Evolutionary conservation across 352 stramenopile species (phyloP).

Genomic region (Blastocystis sp.): DNA sequence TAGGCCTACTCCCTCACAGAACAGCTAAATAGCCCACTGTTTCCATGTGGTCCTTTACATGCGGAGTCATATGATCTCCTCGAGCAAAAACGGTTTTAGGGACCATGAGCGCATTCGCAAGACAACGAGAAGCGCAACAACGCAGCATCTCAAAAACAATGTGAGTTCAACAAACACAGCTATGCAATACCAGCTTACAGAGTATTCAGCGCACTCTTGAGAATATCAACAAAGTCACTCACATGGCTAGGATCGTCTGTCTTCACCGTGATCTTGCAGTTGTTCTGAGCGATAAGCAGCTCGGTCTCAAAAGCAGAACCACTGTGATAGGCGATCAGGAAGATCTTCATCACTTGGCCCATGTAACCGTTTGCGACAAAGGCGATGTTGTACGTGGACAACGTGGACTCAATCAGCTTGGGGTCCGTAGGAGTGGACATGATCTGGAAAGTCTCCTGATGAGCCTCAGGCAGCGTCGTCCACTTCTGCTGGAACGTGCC

Average conservation of each 20-base stretch:
- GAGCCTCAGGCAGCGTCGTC: conserved; percentile 50
- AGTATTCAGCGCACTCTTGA: conserved; percentile 53
- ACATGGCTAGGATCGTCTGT: conserved; percentile 22
- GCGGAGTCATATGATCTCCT: not conserved
- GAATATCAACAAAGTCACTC: conserved; percentile 57
- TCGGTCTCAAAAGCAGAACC: conserved; percentile 36
- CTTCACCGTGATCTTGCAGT: conserved; percentile 63
- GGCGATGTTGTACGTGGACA: conserved; percentile 25
- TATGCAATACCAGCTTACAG: conserved; percentile 28
- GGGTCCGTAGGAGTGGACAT: not conserved
- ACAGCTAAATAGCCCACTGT: not conserved
- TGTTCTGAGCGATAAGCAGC: conserved; percentile 56
- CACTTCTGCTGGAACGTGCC: conserved; percentile 61
- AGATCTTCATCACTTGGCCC: conserved; percentile 63
- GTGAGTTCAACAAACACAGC: not conserved
- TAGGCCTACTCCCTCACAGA: not conserved
- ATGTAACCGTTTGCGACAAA: conserved; percentile 58
- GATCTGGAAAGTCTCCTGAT: conserved; percentile 60
- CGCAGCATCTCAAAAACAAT: not conserved
- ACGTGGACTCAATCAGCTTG: not conserved
- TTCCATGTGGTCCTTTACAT: not conserved
- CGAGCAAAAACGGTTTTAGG: not conserved
- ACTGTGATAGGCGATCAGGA: conserved; percentile 27
- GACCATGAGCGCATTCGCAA: not conserved
- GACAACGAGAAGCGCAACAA: not conserved